Evolutionary conservation across 495 filamentous ascomycete species (phyloP).

Genomic region (Podospora bellae-mahoneyi): DNA sequence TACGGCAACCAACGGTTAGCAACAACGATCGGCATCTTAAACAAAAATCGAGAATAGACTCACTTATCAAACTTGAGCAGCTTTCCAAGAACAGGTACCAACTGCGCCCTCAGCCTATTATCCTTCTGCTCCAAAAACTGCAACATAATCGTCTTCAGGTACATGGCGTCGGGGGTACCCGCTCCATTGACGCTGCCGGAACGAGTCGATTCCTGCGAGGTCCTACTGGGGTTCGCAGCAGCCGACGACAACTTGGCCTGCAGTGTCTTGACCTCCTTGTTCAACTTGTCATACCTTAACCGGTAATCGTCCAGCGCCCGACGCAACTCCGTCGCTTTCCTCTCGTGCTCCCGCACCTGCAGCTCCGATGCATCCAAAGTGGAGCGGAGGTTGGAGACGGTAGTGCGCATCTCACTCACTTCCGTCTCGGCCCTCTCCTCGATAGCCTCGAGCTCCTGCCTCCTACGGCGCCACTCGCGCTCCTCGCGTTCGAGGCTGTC

Average conservation of each 20-base stretch:
- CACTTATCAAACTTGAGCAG: conserved; percentile 88
- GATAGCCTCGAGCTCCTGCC: conserved; percentile 68
- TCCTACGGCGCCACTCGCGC: conserved; percentile 60
- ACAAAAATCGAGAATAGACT: conserved; percentile 30
- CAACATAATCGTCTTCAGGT: conserved; percentile 90
- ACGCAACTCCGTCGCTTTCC: conserved; percentile 71
- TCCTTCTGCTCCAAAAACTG: conserved; percentile 95
- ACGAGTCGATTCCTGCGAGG: conserved; percentile 61
- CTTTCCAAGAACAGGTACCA: conserved; percentile 89
- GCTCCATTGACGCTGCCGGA: conserved; percentile 41
- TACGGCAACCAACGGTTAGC: conserved; percentile 27
- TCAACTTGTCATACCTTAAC: conserved; percentile 70
- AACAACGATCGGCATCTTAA: neutral
- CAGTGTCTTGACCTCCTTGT: conserved; percentile 56
- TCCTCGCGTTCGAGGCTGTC: conserved; percentile 64
- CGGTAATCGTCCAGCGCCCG: conserved; percentile 74
- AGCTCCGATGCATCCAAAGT: conserved; percentile 83
- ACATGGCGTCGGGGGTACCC: conserved; percentile 67
- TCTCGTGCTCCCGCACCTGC: conserved; percentile 75
- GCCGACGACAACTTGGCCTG: conserved; percentile 36
- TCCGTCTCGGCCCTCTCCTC: conserved; percentile 68
- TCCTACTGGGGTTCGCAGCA: conserved; percentile 32
- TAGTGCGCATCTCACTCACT: conserved; percentile 66
- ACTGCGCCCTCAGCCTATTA: conserved; percentile 81
- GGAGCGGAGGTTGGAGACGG: conserved; percentile 74